phyloP scores from a whole-genome alignment of 345 rosid species.

The Salix koriyanagi region DNA sequence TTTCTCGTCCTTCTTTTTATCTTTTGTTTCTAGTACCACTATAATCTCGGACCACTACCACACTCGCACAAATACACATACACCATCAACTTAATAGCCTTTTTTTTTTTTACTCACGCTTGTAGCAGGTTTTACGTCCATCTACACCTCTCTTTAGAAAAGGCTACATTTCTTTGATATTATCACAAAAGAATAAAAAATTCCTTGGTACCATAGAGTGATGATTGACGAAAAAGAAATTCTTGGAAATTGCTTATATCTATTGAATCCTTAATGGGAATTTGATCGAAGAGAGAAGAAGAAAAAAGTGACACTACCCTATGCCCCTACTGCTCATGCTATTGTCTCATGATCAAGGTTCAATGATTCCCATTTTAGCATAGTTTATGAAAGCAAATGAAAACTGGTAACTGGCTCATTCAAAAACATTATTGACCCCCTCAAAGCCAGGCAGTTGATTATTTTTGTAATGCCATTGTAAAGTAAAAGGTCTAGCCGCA shows the following conservation, averaged over 20 bases:
- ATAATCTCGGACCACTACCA: constrained; percentile 48
- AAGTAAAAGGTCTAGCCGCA: no score
- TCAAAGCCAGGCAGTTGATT: not conserved
- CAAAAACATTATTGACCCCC: not conserved
- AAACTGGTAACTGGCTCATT: not conserved
- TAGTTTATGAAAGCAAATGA: not conserved
- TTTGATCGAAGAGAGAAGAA: not conserved
- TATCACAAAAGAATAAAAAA: not conserved
- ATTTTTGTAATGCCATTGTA: not conserved
- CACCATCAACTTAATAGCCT: constrained; percentile 36
- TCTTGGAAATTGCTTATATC: constrained; percentile 37
- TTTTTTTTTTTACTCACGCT: constrained; percentile 36
- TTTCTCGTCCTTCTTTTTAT: constrained; percentile 4
- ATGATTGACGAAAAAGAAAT: constrained; percentile 25
- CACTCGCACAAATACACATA: constrained; percentile 48
- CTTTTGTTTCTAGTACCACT: constrained; percentile 31
- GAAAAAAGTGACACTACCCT: not conserved
- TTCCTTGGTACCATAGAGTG: constrained; percentile 18
- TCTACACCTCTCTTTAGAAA: constrained; percentile 27
- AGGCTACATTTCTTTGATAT: constrained; percentile 30
- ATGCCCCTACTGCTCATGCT: not conserved
- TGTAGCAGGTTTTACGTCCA: constrained; percentile 19
- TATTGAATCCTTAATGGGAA: not conserved
- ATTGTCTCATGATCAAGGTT: not conserved
- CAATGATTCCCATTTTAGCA: not conserved